Evolutionary conservation across 2,329 filamentous ascomycete species (phyloP).

Genomic region (Calonectria pseudoturangicola): DNA sequence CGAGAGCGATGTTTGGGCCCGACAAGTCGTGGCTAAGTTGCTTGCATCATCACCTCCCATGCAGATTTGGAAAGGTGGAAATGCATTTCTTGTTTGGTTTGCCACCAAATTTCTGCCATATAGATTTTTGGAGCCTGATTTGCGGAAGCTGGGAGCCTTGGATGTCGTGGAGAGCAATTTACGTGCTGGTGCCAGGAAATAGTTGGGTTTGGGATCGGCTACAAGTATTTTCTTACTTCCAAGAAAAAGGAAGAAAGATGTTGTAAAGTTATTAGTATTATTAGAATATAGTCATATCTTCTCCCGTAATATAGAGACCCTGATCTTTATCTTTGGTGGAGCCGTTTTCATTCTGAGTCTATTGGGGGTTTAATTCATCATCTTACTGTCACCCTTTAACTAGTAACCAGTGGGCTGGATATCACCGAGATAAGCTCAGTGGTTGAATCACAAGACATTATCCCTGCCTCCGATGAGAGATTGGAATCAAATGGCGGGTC

Average conservation of each 20-base stretch:
- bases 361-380: too few relatives aligned
- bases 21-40: constrained; percentile 17
- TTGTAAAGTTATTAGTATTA: neutral
- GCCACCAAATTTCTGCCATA: constrained; percentile 4
- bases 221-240: too few relatives aligned
- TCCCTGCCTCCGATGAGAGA: neutral
- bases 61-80: constrained; percentile 27
- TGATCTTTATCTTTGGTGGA: too few relatives aligned
- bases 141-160: constrained; percentile 19
- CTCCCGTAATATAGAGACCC: neutral
- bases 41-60: constrained; percentile 2
- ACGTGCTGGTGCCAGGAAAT: neutral
- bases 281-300: neutral
- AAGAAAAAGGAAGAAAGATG: too few relatives aligned
- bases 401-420: too few relatives aligned
- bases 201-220: too few relatives aligned
- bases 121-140: constrained; percentile 2
- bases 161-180: constrained; percentile 26
- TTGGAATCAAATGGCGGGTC: too few relatives aligned
- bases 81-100: constrained; percentile 22
- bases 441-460: neutral
- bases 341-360: too few relatives aligned
- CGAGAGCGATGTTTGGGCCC: constrained; percentile 20
- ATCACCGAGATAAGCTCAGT: too few relatives aligned
- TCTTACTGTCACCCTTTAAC: too few relatives aligned